Percentiles rank a stretch among this genome's conserved stretches.
phyloP scores from a whole-genome alignment of 257 asterid genomes.

The Voacanga thouarsii region DNA sequence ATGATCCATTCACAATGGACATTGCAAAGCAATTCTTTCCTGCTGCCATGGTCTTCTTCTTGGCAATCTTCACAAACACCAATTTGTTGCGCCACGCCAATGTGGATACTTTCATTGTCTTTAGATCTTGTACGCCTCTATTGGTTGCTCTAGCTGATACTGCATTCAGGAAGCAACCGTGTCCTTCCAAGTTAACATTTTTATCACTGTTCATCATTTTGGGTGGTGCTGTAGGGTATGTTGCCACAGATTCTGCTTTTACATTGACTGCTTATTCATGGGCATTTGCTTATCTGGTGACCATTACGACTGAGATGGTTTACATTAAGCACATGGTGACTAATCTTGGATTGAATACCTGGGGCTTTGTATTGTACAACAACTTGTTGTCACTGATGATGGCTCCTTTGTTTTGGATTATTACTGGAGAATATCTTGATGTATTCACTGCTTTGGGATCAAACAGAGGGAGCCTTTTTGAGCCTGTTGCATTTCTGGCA shows the following conservation, averaged over 20 bases:
- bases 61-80: conserved; percentile 91
- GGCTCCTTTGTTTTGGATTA: conserved; percentile 87
- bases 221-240: conserved; percentile 87
- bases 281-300: conserved; percentile 90
- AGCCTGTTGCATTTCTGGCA: conserved; percentile 59
- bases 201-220: conserved; percentile 57
- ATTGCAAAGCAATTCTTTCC: conserved; percentile 90
- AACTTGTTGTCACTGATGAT: conserved; percentile 84
- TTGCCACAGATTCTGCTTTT: conserved; percentile 84
- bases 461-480: conserved; percentile 44
- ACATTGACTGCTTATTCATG: conserved; percentile 84
- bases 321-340: conserved; percentile 98
- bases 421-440: conserved; percentile 83
- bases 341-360: conserved; percentile 84
- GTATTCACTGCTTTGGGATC: conserved; percentile 57
- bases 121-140: conserved; percentile 79
- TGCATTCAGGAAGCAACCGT: conserved; percentile 70
- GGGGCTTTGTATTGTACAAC: conserved; percentile 93
- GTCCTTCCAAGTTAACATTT: conserved; percentile 80
- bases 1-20: conserved; percentile 68
- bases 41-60: conserved; percentile 80
- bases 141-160: conserved; percentile 94
- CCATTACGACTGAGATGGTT: conserved; percentile 97
- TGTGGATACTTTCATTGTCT: conserved; percentile 91
- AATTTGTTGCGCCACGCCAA: conserved; percentile 94